Evolutionary conservation across 2,329 filamentous ascomycete genomes (phyloP), one percentile per base, ranked within the genome.

Genomic region (Nemania bipapillata): DNA sequence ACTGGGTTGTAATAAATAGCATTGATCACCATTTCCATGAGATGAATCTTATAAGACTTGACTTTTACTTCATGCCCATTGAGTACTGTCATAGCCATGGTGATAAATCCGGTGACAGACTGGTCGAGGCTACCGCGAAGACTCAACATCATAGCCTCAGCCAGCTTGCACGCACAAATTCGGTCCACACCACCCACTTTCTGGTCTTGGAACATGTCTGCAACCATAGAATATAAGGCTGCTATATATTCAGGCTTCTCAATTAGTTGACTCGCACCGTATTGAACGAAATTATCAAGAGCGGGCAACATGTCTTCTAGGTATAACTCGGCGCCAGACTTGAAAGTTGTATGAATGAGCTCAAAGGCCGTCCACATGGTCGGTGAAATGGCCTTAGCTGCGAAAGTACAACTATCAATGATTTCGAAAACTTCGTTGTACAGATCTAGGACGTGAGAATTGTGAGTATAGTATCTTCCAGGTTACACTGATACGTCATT

Each of bases 321-420:
- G 79, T 99, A 99, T 53, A 98, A 88, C 83, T 99, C 95, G 40
- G 95, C 96, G 47, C 96, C 96, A 66, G 93, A 92, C 83, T 98
- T 98, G 86, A 99, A 99, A 0, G 95, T 97, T 73, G 92, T 89
- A 82, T 98, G 95, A 71, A 99, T 96, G 52, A 98, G 87, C 82
- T 97, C 94, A 79, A 99, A 99, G 1, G 96, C 95, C 81, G 95
- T 91, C 96, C 96, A 99, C 96, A 99, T 99, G 49, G 93, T 97
- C 9, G 91, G 89, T 0, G 96, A 97, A 74, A 99, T 98, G 66
- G 89, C 88, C 85, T 98, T 99, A 70, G 96, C 95, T 11, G 96
- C 93, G 79, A 98, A 99, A 7, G 96, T 99, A 85, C 96, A 99
- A 85, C 94, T 97, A 80, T 99, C 96, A 75, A 99, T 97, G 75